A percentile compares a stretch with the other conserved stretches of the same genome.
Conservation (phyloP, 1,284 basidiomycete genomes). For the Trametes hirsuta region DNA sequence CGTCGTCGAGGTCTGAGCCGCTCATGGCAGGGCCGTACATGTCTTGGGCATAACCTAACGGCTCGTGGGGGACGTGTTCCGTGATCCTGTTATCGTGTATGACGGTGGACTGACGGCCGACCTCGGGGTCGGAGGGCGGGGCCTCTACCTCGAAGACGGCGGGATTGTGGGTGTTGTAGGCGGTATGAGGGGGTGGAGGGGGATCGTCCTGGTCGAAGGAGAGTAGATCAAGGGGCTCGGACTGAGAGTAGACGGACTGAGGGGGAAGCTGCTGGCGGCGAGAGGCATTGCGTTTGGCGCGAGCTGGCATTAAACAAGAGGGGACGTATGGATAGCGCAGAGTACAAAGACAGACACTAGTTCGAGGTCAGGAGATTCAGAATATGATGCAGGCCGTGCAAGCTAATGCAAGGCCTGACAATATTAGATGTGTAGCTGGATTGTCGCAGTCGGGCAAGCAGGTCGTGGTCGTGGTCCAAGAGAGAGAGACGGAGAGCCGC, state of each 20-base stretch:
- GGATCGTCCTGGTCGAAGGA: slow-evolving; percentile 11
- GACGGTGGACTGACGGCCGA: slow-evolving; percentile 16
- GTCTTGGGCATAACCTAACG: slow-evolving; percentile 4
- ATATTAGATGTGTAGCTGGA: slow-evolving; percentile 5
- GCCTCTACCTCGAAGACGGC: slow-evolving; percentile 22
- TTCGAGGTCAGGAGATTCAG: neutral
- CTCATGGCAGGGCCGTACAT: slow-evolving; percentile 8
- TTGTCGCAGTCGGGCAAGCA: neutral
- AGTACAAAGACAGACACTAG: neutral
- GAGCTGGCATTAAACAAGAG: slow-evolving; percentile 35
- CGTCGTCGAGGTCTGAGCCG: slow-evolving; percentile 24
- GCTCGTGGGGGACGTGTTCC: neutral
- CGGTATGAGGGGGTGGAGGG: neutral
- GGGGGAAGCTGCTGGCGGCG: slow-evolving; percentile 23
- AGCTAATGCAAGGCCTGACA: slow-evolving; percentile 32
- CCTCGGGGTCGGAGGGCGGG: slow-evolving; percentile 24
- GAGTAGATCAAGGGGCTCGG: slow-evolving; percentile 15
- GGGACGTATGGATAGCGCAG: slow-evolving; percentile 20
- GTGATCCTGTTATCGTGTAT: slow-evolving; percentile 10
- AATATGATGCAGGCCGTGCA: slow-evolving; percentile 23
- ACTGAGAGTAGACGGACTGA: slow-evolving; percentile 8
- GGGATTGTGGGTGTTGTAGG: slow-evolving; percentile 8
- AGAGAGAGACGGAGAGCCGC: no score
- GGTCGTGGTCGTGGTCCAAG: slow-evolving; percentile 1
- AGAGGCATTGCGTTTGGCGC: slow-evolving; percentile 33